Evolutionary conservation across 164 flowering plant species (phyloP).

Genomic region (Tetracentron sinense): DNA sequence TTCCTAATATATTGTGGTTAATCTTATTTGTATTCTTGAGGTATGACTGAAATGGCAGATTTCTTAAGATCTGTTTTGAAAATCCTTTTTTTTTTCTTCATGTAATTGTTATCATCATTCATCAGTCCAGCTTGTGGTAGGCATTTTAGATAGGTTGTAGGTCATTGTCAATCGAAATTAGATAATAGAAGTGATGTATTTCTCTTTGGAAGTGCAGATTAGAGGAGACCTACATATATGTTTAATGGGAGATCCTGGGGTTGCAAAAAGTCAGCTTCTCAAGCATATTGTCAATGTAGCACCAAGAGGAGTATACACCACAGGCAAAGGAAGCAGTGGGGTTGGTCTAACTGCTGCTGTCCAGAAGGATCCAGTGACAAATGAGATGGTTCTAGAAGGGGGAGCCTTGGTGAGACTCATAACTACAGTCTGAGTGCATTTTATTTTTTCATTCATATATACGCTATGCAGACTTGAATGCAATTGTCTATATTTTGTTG

Average conservation of each 20-base stretch:
- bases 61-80: not conserved
- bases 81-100: not conserved
- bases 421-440: not conserved
- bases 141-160: not conserved
- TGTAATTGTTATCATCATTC: too few relatives aligned
- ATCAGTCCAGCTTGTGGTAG: not conserved
- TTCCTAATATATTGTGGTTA: not conserved
- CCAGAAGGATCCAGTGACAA: constrained; percentile 93
- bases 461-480: not conserved
- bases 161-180: too few relatives aligned
- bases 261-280: constrained; percentile 99
- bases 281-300: constrained; percentile 97
- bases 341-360: constrained; percentile 99
- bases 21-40: not conserved
- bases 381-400: constrained; percentile 98
- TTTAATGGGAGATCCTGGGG: constrained; percentile 99
- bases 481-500: not conserved
- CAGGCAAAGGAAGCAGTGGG: constrained; percentile 99
- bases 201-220: constrained; percentile 53
- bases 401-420: constrained; percentile 81
- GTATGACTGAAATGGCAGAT: not conserved
- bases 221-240: constrained; percentile 96
- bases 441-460: not conserved
- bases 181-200: not conserved
- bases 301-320: constrained; percentile 97